A percentile compares a stretch with the other conserved stretches of the same genome.
Evolutionary conservation across 345 rosid genomes (phyloP).

Genomic region (Kernera saxatilis): DNA sequence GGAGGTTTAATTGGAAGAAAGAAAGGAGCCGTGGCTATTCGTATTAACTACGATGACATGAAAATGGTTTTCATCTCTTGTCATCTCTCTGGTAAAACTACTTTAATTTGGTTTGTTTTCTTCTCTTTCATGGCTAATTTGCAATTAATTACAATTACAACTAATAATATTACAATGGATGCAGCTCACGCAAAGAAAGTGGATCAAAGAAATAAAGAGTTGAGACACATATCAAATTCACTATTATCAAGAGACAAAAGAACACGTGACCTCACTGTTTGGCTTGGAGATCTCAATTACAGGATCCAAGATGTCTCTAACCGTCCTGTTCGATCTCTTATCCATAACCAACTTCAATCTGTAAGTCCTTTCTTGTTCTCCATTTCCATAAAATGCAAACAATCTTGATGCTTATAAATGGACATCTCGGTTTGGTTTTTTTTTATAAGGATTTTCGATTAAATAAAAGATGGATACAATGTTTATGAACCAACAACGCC

Average conservation of each 20-base stretch:
- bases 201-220: constrained; percentile 26
- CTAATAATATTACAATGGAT: background rate
- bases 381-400: background rate
- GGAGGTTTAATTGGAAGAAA: constrained; percentile 35
- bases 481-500: too few relatives aligned
- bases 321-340: constrained; percentile 47
- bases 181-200: constrained; percentile 31
- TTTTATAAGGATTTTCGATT: too few relatives aligned
- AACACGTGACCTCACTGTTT: constrained; percentile 45
- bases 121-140: background rate
- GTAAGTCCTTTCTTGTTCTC: constrained; percentile 22
- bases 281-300: constrained; percentile 73
- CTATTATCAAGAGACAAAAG: constrained; percentile 42
- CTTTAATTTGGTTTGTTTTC: background rate
- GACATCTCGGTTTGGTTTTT: background rate
- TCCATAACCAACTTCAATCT: constrained; percentile 42
- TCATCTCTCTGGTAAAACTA: constrained; percentile 33
- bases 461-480: too few relatives aligned
- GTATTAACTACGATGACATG: constrained; percentile 22
- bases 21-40: constrained; percentile 32
- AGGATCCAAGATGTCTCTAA: constrained; percentile 50
- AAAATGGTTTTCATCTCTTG: constrained; percentile 34
- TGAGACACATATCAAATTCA: constrained; percentile 41
- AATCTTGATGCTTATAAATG: background rate
- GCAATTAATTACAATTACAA: background rate